Evolutionary conservation across 768 basidiomycete genomes (phyloP), one percentile per base, ranked within the genome.

Genomic region (Ramaria sp.): DNA sequence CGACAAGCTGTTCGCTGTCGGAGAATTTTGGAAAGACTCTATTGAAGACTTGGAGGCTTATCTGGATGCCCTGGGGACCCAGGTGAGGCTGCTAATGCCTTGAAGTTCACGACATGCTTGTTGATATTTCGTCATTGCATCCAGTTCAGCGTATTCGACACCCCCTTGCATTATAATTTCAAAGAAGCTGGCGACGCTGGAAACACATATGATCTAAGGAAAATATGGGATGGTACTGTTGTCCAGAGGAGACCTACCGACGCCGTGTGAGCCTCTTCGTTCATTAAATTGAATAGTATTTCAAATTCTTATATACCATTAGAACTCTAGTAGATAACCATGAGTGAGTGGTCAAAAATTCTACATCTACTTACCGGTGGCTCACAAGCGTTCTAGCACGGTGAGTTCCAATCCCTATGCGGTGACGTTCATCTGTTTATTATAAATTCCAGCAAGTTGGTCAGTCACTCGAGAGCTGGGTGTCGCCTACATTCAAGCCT

Each of bases 101-200:
- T 43, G 15, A 2, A 39, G 53, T 59, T 56, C 31, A 10, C 50
- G 13, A 51, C 15, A 42, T 5, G 4, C 15, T 5, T 42, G 41
- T 19, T 42, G 6, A 42, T 15, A 15, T 19, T 42, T 4, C 19
- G 41, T 19, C 6, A 42, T 42, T 17, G 41, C 19, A 4, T 19
- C 37, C 68, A 95, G 85, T 82, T 87, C 12, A 77, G 91, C 0
- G 91, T 95, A 65, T 96, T 95, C 61, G 93, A 96, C 65, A 89
- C 90, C 6, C 89, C 91, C n/a, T 74, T 96, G 24, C 93, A 96
- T 65, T 77, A 82, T 70, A 91, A 89, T 61, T 84, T 94, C 65
- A 75, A 84, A 64, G 73, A 77, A 58, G 93, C 93, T 11, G 88
- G 89, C 67, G 79, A 81, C 59, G 72, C 72, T 15, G 78, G 83